Evolutionary conservation across 1,139 yeast species (phyloP).

Genomic region (Candida labiduridarum): DNA sequence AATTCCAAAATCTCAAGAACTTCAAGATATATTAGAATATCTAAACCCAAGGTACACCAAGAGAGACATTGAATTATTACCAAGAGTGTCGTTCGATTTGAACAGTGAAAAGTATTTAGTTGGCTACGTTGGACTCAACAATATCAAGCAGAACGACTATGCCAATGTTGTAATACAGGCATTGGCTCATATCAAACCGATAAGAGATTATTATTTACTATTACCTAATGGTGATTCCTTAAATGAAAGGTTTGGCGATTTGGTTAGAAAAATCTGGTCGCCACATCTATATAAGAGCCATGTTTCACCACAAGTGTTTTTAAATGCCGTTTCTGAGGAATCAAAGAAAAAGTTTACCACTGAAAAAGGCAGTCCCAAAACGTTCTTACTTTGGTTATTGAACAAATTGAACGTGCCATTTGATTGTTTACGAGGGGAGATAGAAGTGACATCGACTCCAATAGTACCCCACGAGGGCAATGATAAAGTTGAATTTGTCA

Average conservation of each 20-base stretch:
- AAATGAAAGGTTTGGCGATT: constrained; percentile 39
- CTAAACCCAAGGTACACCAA: constrained; percentile 54
- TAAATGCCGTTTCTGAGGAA: constrained; percentile 46
- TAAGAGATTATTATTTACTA: constrained; percentile 55
- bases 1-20: constrained; percentile 21
- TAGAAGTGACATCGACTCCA: constrained; percentile 35
- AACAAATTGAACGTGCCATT: constrained; percentile 3
- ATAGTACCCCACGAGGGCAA: constrained; percentile 18
- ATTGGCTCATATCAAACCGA: constrained; percentile 52
- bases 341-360: constrained; percentile 47
- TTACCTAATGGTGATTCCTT: constrained; percentile 25
- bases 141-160: constrained; percentile 49
- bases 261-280: constrained; percentile 68
- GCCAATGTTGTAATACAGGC: constrained; percentile 60
- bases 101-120: constrained; percentile 50
- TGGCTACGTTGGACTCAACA: constrained; percentile 69
- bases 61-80: constrained; percentile 25
- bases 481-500: constrained; percentile 26
- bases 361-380: constrained; percentile 41
- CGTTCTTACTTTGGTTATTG: constrained; percentile 61
- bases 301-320: constrained; percentile 67
- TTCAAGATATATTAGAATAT: constrained; percentile 52
- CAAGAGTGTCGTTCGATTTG: constrained; percentile 36
- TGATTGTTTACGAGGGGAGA: constrained; percentile 53
- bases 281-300: constrained; percentile 57